These are phyloP conservation scores for Carex kokanica DNA, from an alignment of 176 grass and related monocot genomes.

Conservation along the genomic window DNA sequence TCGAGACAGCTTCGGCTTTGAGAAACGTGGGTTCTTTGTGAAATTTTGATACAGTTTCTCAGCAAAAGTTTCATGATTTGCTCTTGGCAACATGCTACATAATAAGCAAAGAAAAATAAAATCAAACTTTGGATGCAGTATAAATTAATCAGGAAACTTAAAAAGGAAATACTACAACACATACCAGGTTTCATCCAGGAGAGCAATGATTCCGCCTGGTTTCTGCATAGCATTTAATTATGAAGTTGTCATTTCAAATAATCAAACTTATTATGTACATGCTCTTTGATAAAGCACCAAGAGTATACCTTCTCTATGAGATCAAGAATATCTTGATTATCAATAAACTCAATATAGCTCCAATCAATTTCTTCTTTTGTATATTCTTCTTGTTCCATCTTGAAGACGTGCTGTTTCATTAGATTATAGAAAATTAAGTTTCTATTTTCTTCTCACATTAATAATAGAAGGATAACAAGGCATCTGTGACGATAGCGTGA, in stretches of 20 bases:
- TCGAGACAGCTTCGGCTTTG: constrained; percentile 87
- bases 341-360: constrained; percentile 98
- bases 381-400: constrained; percentile 99
- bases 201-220: constrained; percentile 94
- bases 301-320: constrained; percentile 93
- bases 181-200: constrained; percentile 98
- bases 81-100: constrained; percentile 94
- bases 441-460: background rate
- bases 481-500: background rate
- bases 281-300: constrained; percentile 18
- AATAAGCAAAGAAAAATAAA: constrained; percentile 30
- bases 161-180: constrained; percentile 23
- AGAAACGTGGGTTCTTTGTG: constrained; percentile 68
- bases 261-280: constrained; percentile 3
- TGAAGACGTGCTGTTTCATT: constrained; percentile 88
- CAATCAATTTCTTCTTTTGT: constrained; percentile 97
- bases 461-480: background rate
- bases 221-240: constrained; percentile 50
- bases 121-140: constrained; percentile 22
- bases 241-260: background rate
- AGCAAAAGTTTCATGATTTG: constrained; percentile 89
- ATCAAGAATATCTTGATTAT: constrained; percentile 96
- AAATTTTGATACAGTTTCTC: constrained; percentile 96
- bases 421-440: constrained; percentile 20
- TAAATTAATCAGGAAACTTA: constrained; percentile 4